Conservation (phyloP, 1,284 basidiomycete species). For the Clitocybe nebularis region DNA sequence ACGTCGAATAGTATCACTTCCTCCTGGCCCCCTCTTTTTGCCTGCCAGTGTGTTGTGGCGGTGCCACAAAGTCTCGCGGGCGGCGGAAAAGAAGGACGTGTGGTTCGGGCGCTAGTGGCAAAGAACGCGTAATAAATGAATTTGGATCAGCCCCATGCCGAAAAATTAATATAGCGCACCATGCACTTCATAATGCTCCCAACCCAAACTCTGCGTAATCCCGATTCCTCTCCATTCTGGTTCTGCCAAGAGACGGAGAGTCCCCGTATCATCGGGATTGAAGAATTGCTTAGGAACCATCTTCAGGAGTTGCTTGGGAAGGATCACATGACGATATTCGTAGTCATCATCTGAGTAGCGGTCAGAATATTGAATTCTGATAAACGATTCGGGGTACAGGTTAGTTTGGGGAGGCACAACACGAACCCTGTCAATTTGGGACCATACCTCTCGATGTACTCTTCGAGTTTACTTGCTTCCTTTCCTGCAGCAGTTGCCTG, state of each 20-base stretch:
- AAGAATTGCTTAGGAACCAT: conserved; percentile 83
- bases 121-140: conserved; percentile 8
- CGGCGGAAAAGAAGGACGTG: conserved; percentile 82
- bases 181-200: conserved; percentile 98
- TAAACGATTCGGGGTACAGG: conserved; percentile 15
- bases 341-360: conserved; percentile 79
- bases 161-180: conserved; percentile 49
- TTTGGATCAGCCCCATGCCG: background rate
- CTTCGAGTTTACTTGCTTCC: conserved; percentile 51
- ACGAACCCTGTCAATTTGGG: background rate
- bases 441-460: conserved; percentile 64
- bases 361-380: conserved; percentile 80
- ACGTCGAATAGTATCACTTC: no score
- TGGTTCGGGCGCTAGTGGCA: conserved; percentile 71
- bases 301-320: conserved; percentile 84
- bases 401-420: conserved; percentile 3
- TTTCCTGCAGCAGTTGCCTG: conserved; percentile 27
- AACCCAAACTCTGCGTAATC: conserved; percentile 92
- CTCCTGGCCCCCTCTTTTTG: conserved; percentile 27
- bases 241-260: conserved; percentile 81
- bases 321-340: conserved; percentile 90
- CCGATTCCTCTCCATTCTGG: conserved; percentile 94
- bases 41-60: conserved; percentile 33
- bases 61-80: conserved; percentile 56
- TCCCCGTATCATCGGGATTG: conserved; percentile 74